Evolutionary conservation across 305 asterid species (phyloP), one percentile per base, ranked within the genome.

Genomic region (Euphrasia arctica): DNA sequence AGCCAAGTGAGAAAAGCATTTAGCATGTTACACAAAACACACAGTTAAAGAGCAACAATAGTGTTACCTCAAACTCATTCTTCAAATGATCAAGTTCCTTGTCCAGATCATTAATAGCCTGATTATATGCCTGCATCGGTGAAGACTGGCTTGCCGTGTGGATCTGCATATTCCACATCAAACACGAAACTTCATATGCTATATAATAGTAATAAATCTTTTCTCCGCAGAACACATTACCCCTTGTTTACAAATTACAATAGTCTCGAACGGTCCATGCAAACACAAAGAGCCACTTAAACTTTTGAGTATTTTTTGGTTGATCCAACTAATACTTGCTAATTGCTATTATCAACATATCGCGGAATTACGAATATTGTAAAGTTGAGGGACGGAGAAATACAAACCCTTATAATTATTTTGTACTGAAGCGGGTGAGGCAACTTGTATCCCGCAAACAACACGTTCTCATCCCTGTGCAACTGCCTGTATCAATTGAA

Each of bases 51-150:
- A 62, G 58, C 0, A 36, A 70, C 34, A 43, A 71, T 15, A 41
- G 55, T 58, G 47, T 64, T 76, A 87, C 98, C 91, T 87, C 95
- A 36, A 89, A 82, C 61, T 82, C 93, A 69, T 74, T 87, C 82
- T 89, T 91, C 65, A 89, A 80, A 76, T 85, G 88, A 75, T 91
- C 98, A 51, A 91, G 81, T 69, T 91, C 98, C 84, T 85, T 91
- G 68, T 91, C 98, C 74, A 87, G 85, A 80, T 92, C 97, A 62
- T 89, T 84, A 72, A 92, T 86, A 50, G 93, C 97, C 78, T 89
- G 96, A 81, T 89, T 89, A 74, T 89, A 92, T 2, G 98, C 98
- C 80, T 92, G 98, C 98, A 92, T 92, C 6, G 97, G 98, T 5
- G 98, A 92, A 62, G 98, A 92, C 71, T 92, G 96, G 81, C 97